Base-by-base conservation (phyloP, 257 asterid species). In the Linaria vulgaris region DNA sequence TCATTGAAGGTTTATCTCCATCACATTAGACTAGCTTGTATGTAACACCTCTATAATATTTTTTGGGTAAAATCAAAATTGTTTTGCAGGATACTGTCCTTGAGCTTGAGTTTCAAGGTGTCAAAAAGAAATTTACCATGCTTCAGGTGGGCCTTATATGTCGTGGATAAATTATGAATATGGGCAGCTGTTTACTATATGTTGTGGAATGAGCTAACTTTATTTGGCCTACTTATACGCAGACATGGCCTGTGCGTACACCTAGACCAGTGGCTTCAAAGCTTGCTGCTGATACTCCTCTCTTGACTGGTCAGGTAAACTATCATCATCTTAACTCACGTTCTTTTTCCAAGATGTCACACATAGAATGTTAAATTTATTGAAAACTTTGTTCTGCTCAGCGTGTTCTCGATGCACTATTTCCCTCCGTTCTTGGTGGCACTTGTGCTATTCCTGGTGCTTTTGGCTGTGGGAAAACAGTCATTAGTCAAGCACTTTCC, bases 361-460 rank as follows among this genome's bases (percentile, higher is more conserved):
- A 50, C 59, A 10, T 59, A 31, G 46, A 56, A 12, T 63, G 61
- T 30, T 56, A 48, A 53, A 12, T 64, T 22, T 54, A 47, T 76
- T 83, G 59, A 74, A 48, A 15, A 56, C 62, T 76, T 72, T 69
- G 34, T 72, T 49, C 58, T 63, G 25, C 73, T 69, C 84, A 94
- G 99, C 97, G 99, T 74, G 99, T 94, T 71, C 99, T 94, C 68
- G 99, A 94, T 81, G 99, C 99, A 31, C 73, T 94, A 11, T 94
- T 94, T 67, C 99, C 99, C 46, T 94, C 99, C 0, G 99, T 94
- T 75, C 99, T 94, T 81, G 99, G 99, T 69, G 99, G 99, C 71
- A 94, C 99, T 69, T 94, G 99, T 87, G 99, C 99, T 66, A 94
- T 94, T 63, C 99, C 99, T 55, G 99, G 99, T 71, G 99, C 99